phyloP scores from a whole-genome alignment of 2,329 filamentous ascomycete species.

The Exophiala aquamarina region DNA sequence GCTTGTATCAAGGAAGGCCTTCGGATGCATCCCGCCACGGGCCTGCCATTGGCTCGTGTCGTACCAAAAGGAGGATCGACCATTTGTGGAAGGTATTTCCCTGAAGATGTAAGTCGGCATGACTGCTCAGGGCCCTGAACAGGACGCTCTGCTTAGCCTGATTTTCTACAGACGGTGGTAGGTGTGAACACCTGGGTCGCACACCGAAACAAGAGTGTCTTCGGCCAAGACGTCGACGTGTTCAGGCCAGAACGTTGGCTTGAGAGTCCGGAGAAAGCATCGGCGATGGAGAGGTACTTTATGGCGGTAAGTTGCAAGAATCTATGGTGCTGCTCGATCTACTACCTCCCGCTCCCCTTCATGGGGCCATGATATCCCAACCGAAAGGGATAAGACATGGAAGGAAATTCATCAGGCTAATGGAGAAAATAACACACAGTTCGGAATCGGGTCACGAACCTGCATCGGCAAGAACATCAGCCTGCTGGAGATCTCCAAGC shows the following conservation, averaged over 20 bases:
- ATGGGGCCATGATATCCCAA: too few relatives aligned
- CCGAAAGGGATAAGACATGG: too few relatives aligned
- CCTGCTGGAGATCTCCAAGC: conserved; percentile 7
- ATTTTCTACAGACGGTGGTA: conserved; percentile 36
- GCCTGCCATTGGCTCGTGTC: not conserved
- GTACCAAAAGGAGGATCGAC: conserved; percentile 35
- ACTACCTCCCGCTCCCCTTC: too few relatives aligned
- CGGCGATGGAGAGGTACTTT: conserved; percentile 4
- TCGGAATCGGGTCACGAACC: conserved; percentile 2
- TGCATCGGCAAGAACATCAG: conserved; percentile 12
- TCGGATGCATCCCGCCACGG: conserved; percentile 40
- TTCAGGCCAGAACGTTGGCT: conserved; percentile 20
- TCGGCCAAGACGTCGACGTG: conserved; percentile 8
- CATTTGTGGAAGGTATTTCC: conserved; percentile 45
- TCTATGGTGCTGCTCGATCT: too few relatives aligned
- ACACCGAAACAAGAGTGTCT: conserved; percentile 38
- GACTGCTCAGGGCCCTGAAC: too few relatives aligned
- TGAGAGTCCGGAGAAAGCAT: not conserved
- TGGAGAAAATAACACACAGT: not conserved
- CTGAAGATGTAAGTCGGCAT: conserved; percentile 39
- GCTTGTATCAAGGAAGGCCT: conserved; percentile 52
- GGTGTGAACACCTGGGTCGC: conserved; percentile 29
- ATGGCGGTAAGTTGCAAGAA: conserved; percentile 5
- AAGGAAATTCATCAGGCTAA: too few relatives aligned
- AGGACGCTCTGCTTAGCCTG: not conserved